Evolutionary conservation across 2,329 filamentous ascomycete species (phyloP).

Genomic region (Parafenestella ontariensis): DNA sequence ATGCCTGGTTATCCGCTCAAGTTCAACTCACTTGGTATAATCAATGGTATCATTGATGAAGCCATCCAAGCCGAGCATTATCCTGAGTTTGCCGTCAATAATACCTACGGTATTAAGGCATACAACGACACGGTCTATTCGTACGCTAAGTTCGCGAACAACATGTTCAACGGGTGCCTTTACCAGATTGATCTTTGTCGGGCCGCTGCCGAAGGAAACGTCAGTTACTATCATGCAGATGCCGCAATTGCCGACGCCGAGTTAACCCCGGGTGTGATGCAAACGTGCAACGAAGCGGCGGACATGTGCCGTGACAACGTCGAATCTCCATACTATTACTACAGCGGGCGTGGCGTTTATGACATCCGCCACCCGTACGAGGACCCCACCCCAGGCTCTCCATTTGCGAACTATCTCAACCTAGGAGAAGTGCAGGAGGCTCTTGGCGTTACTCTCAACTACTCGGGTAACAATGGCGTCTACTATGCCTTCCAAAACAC

Average conservation of each 20-base stretch:
- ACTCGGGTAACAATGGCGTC: slow-evolving; percentile 59
- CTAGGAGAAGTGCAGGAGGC: slow-evolving; percentile 63
- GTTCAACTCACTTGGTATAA: slow-evolving; percentile 61
- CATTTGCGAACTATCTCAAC: slow-evolving; percentile 64
- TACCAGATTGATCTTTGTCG: slow-evolving; percentile 61
- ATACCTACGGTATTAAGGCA: slow-evolving; percentile 62
- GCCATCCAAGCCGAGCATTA: slow-evolving; percentile 58
- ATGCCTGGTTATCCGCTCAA: slow-evolving; percentile 59
- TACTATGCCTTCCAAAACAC: slow-evolving; percentile 60
- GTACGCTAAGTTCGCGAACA: slow-evolving; percentile 64
- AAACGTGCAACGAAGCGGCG: slow-evolving; percentile 62
- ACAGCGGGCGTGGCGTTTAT: slow-evolving; percentile 63
- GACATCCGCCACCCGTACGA: slow-evolving; percentile 55
- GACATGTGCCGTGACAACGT: slow-evolving; percentile 65
- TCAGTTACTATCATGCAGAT: slow-evolving; percentile 25
- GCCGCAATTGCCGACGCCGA: slow-evolving; percentile 22
- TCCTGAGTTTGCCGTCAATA: slow-evolving; percentile 61
- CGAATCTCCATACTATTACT: slow-evolving; percentile 63
- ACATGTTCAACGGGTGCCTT: slow-evolving; percentile 57
- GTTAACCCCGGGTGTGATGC: slow-evolving; percentile 40
- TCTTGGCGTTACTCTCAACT: slow-evolving; percentile 69
- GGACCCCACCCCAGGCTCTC: slow-evolving; percentile 64
- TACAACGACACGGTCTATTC: slow-evolving; percentile 66
- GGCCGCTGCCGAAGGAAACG: slow-evolving; percentile 48
- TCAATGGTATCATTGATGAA: slow-evolving; percentile 57